These are phyloP conservation scores for Claviceps purpurea DNA, from an alignment of 2,329 filamentous ascomycete species.

Conservation along the genomic window DNA sequence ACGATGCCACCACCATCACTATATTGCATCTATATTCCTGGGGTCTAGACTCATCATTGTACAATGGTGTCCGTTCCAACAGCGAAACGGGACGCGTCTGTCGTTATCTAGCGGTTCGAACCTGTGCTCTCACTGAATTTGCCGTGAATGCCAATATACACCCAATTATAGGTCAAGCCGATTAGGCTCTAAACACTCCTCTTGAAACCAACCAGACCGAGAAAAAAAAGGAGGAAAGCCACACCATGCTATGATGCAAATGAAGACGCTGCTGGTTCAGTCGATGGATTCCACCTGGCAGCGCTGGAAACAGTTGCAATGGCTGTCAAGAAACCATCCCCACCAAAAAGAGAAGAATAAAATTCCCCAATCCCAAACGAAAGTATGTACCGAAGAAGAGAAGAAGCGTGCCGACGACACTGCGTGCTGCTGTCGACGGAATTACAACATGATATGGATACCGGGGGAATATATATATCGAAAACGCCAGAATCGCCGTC, in stretches of 20 bases:
- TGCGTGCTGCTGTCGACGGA: neutral
- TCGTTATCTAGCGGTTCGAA: neutral
- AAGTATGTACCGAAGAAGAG: neutral
- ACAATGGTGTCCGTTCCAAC: neutral
- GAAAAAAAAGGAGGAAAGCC: neutral
- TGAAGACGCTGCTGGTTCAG: neutral
- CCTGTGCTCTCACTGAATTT: neutral
- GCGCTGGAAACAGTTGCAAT: neutral
- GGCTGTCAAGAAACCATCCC: neutral
- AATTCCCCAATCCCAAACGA: neutral
- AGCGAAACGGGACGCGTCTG: neutral
- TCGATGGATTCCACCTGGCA: neutral
- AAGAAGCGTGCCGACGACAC: neutral
- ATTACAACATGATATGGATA: conserved; percentile 4
- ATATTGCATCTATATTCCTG: neutral
- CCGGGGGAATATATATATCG: neutral
- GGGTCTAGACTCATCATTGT: neutral
- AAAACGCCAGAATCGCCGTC: neutral
- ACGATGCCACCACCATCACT: neutral
- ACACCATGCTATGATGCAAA: conserved; percentile 6
- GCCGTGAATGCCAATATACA: neutral
- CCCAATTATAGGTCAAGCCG: neutral
- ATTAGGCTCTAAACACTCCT: neutral
- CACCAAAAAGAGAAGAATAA: neutral
- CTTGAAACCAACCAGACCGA: neutral